phyloP scores from a whole-genome alignment of 345 rosid species.

The Salix viminalis region DNA sequence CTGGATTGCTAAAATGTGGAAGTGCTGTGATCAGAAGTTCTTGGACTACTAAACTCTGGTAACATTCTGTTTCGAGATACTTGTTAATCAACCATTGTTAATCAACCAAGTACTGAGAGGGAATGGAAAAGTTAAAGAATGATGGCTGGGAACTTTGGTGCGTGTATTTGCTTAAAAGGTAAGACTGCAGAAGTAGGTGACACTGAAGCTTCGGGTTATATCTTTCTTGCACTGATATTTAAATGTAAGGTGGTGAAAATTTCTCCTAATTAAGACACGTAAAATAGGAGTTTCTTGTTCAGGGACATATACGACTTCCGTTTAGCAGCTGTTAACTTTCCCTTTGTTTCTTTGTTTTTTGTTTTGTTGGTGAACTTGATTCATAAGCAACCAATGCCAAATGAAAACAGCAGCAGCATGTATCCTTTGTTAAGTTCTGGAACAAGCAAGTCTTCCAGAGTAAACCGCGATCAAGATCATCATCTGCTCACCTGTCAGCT shows the following conservation, averaged over 20 bases:
- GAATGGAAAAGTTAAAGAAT: slow-evolving; percentile 15
- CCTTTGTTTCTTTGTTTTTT: background rate
- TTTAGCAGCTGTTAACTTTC: background rate
- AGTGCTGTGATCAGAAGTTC: slow-evolving; percentile 4
- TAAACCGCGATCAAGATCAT: too few species aligned
- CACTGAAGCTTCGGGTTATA: slow-evolving; percentile 55
- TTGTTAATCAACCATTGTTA: slow-evolving; percentile 29
- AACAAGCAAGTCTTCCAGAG: background rate
- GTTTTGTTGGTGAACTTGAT: slow-evolving; percentile 23
- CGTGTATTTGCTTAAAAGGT: slow-evolving; percentile 59
- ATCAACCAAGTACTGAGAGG: slow-evolving; percentile 21
- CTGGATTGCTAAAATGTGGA: slow-evolving; percentile 7
- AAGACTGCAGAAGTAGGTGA: slow-evolving; percentile 68
- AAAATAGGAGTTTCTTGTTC: slow-evolving; percentile 18
- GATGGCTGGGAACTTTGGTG: slow-evolving; percentile 35
- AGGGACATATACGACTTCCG: background rate
- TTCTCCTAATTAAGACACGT: background rate
- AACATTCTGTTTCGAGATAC: slow-evolving; percentile 25
- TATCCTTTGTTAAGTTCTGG: background rate
- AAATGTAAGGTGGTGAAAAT: background rate
- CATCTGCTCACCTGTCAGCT: background rate
- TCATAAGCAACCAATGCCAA: slow-evolving; percentile 23
- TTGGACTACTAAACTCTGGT: slow-evolving; percentile 7
- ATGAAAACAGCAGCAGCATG: background rate
- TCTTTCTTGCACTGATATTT: slow-evolving; percentile 5